Base-by-base conservation (phyloP, 2,329 filamentous ascomycete species). In the Fonsecaea pedrosoi region DNA sequence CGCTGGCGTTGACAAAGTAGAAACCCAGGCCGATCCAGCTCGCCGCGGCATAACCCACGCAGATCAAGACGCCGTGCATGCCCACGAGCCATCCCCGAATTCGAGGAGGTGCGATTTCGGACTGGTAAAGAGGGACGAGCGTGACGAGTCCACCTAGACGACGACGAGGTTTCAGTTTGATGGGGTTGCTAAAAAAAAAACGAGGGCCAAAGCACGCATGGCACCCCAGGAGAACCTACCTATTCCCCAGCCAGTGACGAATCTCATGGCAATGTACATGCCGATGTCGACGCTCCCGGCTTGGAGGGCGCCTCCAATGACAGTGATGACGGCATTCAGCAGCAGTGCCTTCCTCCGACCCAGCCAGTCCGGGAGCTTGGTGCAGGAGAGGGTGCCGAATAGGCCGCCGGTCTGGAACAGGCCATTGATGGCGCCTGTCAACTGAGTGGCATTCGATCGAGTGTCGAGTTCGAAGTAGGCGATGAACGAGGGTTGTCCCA, bases 401-500 rank as follows among this genome's bases (percentile, higher is more conserved):
- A 64, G 35, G 7, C 60, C 65, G 21, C 65, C 65, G 4, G 60
- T 38, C 13, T 58, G 40, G 56, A 48, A 64, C 1, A 64, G 18
- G 2, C 65, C 65, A 37, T 67, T 67, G 54, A 64, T 64, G 34
- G 55, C 45, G 21, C 65, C 65, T 45, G 81, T 79, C n/a, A 81
- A 75, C 62, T 78, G 77, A 1, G 78, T 77, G 0, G 80, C 81
- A 62, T 79, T 77, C 0, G 69, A 76, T 61, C 75, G 72, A 3
- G 76, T 64, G 5, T 78, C 77, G 10, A 83, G 75, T 21, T 77
- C 70, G 63, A 82, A 78, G 72, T 79, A 79, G 3, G 70, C 73
- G 72, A 80, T 81, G 75, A 82, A 82, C 35, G 75, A 78, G 2
- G 81, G 80, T 66, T 83, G 80, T 2, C 81, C 82, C 8, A 69